phyloP scores from a whole-genome alignment of 352 stramenopile genomes.

The Globisporangium okanoganense region DNA sequence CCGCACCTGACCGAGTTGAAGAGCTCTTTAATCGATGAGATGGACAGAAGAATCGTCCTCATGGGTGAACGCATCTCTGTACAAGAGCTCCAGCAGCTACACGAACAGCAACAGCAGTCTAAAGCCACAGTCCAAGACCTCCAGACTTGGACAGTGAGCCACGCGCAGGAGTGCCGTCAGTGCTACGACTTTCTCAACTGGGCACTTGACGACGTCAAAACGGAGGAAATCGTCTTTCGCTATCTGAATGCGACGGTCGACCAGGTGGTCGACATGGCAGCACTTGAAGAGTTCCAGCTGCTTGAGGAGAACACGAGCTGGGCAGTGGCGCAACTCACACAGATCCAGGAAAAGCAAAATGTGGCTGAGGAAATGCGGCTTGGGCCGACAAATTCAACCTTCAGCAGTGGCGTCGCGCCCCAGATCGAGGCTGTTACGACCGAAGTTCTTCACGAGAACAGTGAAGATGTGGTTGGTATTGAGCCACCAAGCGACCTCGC shows the following conservation, averaged over 20 bases:
- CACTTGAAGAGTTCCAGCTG: constrained; percentile 15
- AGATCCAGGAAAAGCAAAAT: constrained; percentile 5
- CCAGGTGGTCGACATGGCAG: constrained; percentile 22
- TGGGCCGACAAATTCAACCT: background rate
- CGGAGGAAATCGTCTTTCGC: constrained; percentile 24
- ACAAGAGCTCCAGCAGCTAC: background rate
- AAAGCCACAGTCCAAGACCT: constrained; percentile 20
- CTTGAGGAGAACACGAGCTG: constrained; percentile 13
- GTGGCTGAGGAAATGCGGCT: background rate
- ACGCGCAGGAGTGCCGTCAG: constrained; percentile 43
- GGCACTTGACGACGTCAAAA: constrained; percentile 27
- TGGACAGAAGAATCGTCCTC: constrained; percentile 1
- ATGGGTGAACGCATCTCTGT: background rate
- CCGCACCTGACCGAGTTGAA: constrained; percentile 17
- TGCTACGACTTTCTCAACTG: constrained; percentile 55
- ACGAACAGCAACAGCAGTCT: constrained; percentile 10
- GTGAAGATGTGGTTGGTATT: background rate
- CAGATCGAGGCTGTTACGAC: background rate
- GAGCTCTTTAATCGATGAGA: constrained; percentile 9
- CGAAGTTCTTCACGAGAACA: background rate
- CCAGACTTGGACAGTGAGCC: constrained; percentile 35
- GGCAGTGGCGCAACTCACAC: background rate
- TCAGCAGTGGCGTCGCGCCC: background rate
- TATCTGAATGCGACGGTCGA: constrained; percentile 28
- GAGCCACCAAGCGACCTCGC: background rate